Evolutionary conservation across 1,284 basidiomycete species (phyloP), one percentile per base, ranked within the genome.

Genomic region (Leccinum fallax): DNA sequence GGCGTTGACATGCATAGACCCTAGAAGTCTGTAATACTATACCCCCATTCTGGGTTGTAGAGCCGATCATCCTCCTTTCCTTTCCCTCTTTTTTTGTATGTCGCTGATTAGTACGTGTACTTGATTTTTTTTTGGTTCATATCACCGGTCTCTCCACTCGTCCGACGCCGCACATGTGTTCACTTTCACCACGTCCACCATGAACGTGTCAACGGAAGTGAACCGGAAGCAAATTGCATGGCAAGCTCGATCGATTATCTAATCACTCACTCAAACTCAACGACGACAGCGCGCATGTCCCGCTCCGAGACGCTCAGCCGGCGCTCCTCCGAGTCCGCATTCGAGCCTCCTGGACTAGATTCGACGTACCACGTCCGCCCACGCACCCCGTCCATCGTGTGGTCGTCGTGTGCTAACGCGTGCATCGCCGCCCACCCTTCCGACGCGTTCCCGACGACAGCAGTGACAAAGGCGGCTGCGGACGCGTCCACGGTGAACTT

Each of bases 401-500:
- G 16, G 8, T 43, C n/a, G 9, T 43, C n/a, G 3, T 40, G 21
- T 1, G 48, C 58, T 0, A 53, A 8, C 9, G 55, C 32, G n/a
- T 69, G 24, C 1, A 62, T 32, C 34, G 26, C 66, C 61, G 5
- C 65, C 65, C 30, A 72, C 60, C n/a, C 52, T 52, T 38, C 61
- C 53, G 1, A 65, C 38, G 28, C 16, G 43, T 3, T 59, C 58
- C 3, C 65, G 15, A 51, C 24, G 24, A 28, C 49, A n/a, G 15
- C 21, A 51, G 26, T 51, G 28, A 51, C 49, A 26, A 15, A 15
- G 15, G 15, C 0, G 1, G 7, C 7, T 19, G 24, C 67, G 7
- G 61, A 65, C 7, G 70, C 69, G 5, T 72, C 70, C 30, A 71
- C 53, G 16, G 61, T 7, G 11, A 67, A 66, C 4, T 65, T 72